Percentiles rank a stretch among this genome's conserved stretches.
These are phyloP conservation scores for Melastoma malabathricum DNA, from an alignment of 345 rosid genomes.

Conservation along the genomic window DNA sequence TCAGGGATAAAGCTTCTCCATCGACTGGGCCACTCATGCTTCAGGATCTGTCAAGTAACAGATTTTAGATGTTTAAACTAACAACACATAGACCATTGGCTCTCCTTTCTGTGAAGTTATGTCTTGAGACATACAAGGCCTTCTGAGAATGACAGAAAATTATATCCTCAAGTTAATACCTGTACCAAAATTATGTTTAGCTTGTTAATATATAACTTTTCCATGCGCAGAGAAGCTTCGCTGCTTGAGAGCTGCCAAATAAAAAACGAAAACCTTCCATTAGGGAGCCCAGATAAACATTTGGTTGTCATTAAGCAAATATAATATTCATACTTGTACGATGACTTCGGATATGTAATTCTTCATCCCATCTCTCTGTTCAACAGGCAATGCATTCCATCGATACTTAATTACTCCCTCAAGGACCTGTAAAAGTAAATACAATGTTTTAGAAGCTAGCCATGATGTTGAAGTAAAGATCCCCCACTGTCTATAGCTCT, in stretches of 20 bases:
- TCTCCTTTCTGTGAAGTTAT: too few species aligned
- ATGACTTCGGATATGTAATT: conserved; percentile 98
- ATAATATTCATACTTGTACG: conserved; percentile 51
- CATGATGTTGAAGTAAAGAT: too few species aligned
- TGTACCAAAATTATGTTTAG: conserved; percentile 89
- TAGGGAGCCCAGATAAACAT: background rate
- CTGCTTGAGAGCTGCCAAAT: conserved; percentile 66
- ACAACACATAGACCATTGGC: too few species aligned
- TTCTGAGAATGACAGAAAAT: background rate
- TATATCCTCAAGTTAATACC: conserved; percentile 22
- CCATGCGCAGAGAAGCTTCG: conserved; percentile 69
- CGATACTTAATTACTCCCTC: conserved; percentile 97
- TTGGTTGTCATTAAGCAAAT: too few species aligned
- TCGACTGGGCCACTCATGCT: conserved; percentile 98
- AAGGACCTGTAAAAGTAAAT: conserved; percentile 41
- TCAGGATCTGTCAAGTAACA: conserved; percentile 45
- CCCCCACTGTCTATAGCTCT: too few species aligned
- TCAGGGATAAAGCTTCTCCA: conserved; percentile 98
- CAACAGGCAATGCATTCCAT: conserved; percentile 96
- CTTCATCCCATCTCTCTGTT: conserved; percentile 98
- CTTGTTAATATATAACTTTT: conserved; percentile 91
- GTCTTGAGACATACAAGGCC: conserved; percentile 2
- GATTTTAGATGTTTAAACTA: too few species aligned
- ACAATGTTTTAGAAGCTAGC: too few species aligned
- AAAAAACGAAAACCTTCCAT: conserved; percentile 3